These are phyloP conservation scores for Boletales sp. DNA, from an alignment of 768 basidiomycete species.

Conservation along the genomic window DNA sequence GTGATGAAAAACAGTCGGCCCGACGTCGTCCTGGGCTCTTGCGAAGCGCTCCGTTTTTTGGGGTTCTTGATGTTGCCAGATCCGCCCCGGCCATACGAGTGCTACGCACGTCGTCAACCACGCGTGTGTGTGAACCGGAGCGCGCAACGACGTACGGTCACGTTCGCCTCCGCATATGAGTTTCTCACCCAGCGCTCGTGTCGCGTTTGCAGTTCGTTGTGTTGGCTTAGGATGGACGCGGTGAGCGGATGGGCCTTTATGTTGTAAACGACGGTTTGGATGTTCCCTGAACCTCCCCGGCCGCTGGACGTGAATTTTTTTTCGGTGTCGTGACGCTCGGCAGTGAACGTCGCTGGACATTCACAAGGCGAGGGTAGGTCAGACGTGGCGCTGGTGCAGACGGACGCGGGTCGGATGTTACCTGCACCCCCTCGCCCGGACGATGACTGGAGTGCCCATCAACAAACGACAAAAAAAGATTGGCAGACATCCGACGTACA, in stretches of 20 bases:
- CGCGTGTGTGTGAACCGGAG: background rate
- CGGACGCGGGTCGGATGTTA: conserved; percentile 9
- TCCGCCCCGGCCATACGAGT: conserved; percentile 26
- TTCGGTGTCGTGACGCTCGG: background rate
- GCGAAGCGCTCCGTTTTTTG: conserved; percentile 8
- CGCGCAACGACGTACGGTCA: conserved; percentile 10
- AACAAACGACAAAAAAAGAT: background rate
- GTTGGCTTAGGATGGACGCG: conserved; percentile 20
- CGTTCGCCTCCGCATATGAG: conserved; percentile 11
- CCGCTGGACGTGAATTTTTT: conserved; percentile 20
- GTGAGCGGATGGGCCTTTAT: conserved; percentile 20
- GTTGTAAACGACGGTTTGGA: conserved; percentile 5
- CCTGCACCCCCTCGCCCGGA: conserved; percentile 25
- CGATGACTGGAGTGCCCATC: conserved; percentile 6
- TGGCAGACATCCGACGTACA: conserved; percentile 12
- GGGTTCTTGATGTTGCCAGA: conserved; percentile 22
- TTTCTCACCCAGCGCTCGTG: conserved; percentile 17
- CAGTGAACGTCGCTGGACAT: background rate
- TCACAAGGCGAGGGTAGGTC: background rate
- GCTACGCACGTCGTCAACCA: conserved; percentile 7
- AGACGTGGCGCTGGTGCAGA: background rate
- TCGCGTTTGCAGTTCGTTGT: conserved; percentile 9
- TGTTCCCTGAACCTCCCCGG: conserved; percentile 25
- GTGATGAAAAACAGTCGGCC: conserved; percentile 10
- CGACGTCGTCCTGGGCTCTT: background rate